Evolutionary conservation across 495 filamentous ascomycete species (phyloP).

Genomic region (Cairneyella variabilis): DNA sequence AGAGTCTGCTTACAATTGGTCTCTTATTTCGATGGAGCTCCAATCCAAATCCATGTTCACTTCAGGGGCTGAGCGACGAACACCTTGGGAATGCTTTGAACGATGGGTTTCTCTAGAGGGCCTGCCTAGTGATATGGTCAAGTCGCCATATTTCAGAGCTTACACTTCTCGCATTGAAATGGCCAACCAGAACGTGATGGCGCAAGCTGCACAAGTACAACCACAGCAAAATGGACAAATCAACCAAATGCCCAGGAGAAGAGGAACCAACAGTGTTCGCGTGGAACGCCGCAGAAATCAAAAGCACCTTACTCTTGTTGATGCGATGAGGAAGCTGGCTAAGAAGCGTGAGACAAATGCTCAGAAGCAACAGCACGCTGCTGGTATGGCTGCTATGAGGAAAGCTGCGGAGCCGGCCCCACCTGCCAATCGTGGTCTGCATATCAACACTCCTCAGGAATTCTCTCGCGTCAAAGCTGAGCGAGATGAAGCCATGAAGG

Average conservation of each 20-base stretch:
- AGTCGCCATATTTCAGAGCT: slow-evolving; percentile 86
- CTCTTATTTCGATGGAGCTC: slow-evolving; percentile 78
- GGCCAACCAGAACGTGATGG: slow-evolving; percentile 63
- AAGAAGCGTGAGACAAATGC: slow-evolving; percentile 83
- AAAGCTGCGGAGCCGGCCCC: slow-evolving; percentile 68
- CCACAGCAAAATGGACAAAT: slow-evolving; percentile 54
- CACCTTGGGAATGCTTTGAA: slow-evolving; percentile 98
- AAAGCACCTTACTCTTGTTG: slow-evolving; percentile 80
- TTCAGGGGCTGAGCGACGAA: slow-evolving; percentile 82
- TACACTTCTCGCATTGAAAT: slow-evolving; percentile 78
- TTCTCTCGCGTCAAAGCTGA: slow-evolving; percentile 87
- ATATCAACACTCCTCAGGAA: slow-evolving; percentile 70
- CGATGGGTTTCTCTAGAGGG: slow-evolving; percentile 90
- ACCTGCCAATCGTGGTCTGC: slow-evolving; percentile 34
- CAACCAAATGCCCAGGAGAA: slow-evolving; percentile 51
- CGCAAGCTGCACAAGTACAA: slow-evolving; percentile 55
- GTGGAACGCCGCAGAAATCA: slow-evolving; percentile 84
- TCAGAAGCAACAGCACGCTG: slow-evolving; percentile 83
- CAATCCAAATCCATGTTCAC: slow-evolving; percentile 68
- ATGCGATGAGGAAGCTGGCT: slow-evolving; percentile 91
- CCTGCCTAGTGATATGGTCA: slow-evolving; percentile 83
- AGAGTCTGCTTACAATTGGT: slow-evolving; percentile 97
- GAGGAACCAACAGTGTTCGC: slow-evolving; percentile 67
- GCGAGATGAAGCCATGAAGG: slow-evolving; percentile 70
- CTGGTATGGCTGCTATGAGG: slow-evolving; percentile 62